These are phyloP conservation scores for Aspergillus ellipticus DNA, from an alignment of 495 filamentous ascomycete genomes.

Conservation along the genomic window DNA sequence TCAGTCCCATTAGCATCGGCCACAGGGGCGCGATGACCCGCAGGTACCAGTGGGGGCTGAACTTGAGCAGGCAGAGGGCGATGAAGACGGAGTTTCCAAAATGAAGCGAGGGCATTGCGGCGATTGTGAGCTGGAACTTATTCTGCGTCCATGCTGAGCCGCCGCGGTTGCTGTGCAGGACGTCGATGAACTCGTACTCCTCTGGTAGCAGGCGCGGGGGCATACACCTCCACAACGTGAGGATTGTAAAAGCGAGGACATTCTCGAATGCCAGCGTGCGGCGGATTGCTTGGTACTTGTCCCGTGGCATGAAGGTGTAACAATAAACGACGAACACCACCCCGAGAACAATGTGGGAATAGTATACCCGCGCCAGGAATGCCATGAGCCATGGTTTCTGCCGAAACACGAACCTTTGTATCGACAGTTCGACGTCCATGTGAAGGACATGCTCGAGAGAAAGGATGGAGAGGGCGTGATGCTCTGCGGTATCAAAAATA, in stretches of 20 bases:
- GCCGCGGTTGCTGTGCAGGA: slow-evolving; percentile 52
- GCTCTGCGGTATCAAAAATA: slow-evolving; percentile 40
- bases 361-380: slow-evolving; percentile 45
- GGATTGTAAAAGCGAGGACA: slow-evolving; percentile 54
- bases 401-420: slow-evolving; percentile 34
- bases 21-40: slow-evolving; percentile 49
- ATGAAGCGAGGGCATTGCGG: slow-evolving; percentile 57
- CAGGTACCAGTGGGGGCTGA: slow-evolving; percentile 36
- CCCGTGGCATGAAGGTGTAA: slow-evolving; percentile 51
- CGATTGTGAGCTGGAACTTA: slow-evolving; percentile 51
- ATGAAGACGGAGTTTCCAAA: slow-evolving; percentile 58
- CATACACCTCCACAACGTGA: slow-evolving; percentile 59
- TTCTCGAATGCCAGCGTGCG: slow-evolving; percentile 60
- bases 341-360: slow-evolving; percentile 51
- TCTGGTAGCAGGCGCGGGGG: slow-evolving; percentile 57
- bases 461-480: slow-evolving; percentile 51
- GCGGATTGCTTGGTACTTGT: slow-evolving; percentile 50
- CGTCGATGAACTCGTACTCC: slow-evolving; percentile 61
- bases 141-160: slow-evolving; percentile 59
- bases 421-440: slow-evolving; percentile 48
- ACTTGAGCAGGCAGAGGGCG: slow-evolving; percentile 51
- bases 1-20: slow-evolving; percentile 54
- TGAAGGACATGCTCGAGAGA: slow-evolving; percentile 47
- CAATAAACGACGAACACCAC: slow-evolving; percentile 49
- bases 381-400: slow-evolving; percentile 57